Conservation (phyloP, 768 basidiomycete species). For the Serendipita sp. region DNA sequence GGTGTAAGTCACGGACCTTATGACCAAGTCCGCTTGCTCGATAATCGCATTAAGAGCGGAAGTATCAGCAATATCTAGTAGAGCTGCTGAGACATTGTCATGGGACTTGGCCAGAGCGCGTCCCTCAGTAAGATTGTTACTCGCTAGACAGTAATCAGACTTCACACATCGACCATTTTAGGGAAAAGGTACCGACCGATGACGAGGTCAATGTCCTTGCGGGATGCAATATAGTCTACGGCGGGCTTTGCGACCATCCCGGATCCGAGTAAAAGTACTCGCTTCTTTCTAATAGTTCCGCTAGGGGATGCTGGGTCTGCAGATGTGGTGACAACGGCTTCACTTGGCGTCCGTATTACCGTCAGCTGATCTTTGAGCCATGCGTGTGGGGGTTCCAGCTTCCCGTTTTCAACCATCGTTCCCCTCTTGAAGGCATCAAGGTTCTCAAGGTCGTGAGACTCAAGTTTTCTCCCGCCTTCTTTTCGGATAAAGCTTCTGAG, state of each 20-base stretch:
- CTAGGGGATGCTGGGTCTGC: not conserved
- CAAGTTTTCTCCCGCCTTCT: slow-evolving; percentile 20
- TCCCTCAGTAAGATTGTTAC: slow-evolving; percentile 52
- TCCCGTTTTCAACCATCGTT: slow-evolving; percentile 49
- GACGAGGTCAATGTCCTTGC: slow-evolving; percentile 48
- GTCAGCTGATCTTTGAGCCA: slow-evolving; percentile 36
- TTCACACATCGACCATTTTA: slow-evolving; percentile 4
- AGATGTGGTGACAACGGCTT: not conserved
- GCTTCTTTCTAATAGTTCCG: slow-evolving; percentile 27
- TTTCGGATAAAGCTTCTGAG: slow-evolving; percentile 37
- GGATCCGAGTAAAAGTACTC: slow-evolving; percentile 67
- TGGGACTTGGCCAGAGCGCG: slow-evolving; percentile 27
- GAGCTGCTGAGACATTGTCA: slow-evolving; percentile 37
- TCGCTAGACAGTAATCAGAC: slow-evolving; percentile 31
- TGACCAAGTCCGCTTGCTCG: slow-evolving; percentile 56
- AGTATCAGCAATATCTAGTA: slow-evolving; percentile 42
- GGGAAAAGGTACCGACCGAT: slow-evolving; percentile 43
- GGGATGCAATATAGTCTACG: slow-evolving; percentile 51
- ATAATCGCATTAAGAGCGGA: slow-evolving; percentile 36
- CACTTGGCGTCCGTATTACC: slow-evolving; percentile 9
- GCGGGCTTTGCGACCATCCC: slow-evolving; percentile 95
- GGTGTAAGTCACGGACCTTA: slow-evolving; percentile 42
- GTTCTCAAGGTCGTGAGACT: slow-evolving; percentile 18
- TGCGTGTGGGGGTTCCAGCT: slow-evolving; percentile 33
- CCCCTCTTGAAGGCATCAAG: slow-evolving; percentile 43